These are phyloP conservation scores for Cercophora samala DNA, from an alignment of 495 filamentous ascomycete genomes.

Conservation along the genomic window DNA sequence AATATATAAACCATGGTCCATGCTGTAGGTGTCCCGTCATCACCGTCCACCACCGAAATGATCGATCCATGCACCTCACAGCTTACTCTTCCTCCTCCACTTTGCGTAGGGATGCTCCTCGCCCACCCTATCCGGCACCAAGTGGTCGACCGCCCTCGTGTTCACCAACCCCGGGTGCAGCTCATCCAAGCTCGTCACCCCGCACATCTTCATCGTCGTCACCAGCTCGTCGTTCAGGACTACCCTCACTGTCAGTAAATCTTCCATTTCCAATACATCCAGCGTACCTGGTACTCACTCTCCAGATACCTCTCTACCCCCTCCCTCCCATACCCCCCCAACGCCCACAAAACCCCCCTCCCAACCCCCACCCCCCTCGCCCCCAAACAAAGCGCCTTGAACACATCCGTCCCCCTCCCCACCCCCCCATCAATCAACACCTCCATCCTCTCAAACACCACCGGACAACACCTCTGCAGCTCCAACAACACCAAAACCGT, in stretches of 20 bases:
- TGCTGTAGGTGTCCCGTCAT: not conserved
- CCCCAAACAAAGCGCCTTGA: conserved; percentile 66
- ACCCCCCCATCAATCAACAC: conserved; percentile 68
- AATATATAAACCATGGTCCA: not conserved
- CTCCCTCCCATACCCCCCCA: conserved; percentile 66
- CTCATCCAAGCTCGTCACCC: conserved; percentile 68
- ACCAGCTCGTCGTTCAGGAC: conserved; percentile 75
- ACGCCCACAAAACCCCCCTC: conserved; percentile 57
- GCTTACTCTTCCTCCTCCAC: conserved; percentile 38
- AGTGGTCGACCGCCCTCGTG: conserved; percentile 66
- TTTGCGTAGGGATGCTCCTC: conserved; percentile 63
- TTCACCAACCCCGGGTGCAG: conserved; percentile 67
- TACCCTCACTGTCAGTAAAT: conserved; percentile 26
- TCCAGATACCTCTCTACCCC: conserved; percentile 65
- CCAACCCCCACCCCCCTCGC: conserved; percentile 63
- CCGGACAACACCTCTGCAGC: conserved; percentile 55
- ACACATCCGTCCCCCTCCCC: conserved; percentile 61
- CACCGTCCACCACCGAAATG: too few relatives aligned
- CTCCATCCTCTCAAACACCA: conserved; percentile 60
- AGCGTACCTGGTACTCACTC: conserved; percentile 40
- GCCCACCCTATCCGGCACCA: conserved; percentile 50
- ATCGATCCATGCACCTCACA: not conserved
- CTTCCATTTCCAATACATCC: not conserved
- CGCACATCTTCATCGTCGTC: conserved; percentile 74
- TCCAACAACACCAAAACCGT: conserved; percentile 63